phyloP scores from a whole-genome alignment of 805 yeast species.

The Starmerella stellata region DNA sequence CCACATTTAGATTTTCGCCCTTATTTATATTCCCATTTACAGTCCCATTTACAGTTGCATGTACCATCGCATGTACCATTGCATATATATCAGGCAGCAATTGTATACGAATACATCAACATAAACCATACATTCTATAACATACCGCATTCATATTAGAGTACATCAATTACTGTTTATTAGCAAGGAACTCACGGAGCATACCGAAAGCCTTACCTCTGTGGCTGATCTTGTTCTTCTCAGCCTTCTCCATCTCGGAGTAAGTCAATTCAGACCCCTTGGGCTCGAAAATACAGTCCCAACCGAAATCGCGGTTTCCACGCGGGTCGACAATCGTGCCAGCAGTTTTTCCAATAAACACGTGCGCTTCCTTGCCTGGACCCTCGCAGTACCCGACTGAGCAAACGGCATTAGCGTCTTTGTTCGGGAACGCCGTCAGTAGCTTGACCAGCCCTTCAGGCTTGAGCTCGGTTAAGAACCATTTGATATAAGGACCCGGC shows the following conservation, averaged over 20 bases:
- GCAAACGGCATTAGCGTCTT: constrained; percentile 71
- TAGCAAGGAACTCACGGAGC: constrained; percentile 35
- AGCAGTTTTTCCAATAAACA: constrained; percentile 69
- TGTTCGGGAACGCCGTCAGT: constrained; percentile 66
- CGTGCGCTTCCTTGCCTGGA: constrained; percentile 48
- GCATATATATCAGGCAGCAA: no score
- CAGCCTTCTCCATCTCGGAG: constrained; percentile 68
- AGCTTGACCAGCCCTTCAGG: constrained; percentile 57
- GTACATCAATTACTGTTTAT: background rate
- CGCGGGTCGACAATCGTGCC: constrained; percentile 64
- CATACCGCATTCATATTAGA: no score
- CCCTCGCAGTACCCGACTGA: constrained; percentile 84
- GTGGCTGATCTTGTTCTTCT: constrained; percentile 73
- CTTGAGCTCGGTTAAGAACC: constrained; percentile 72
- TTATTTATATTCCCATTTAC: no score
- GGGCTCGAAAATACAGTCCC: constrained; percentile 87
- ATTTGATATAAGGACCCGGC: constrained; percentile 91
- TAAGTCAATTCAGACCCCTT: constrained; percentile 50
- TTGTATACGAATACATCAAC: no score
- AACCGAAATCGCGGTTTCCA: constrained; percentile 76
- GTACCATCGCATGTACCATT: no score
- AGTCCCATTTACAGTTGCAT: no score
- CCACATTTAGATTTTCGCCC: no score
- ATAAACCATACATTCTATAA: no score
- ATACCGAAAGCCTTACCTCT: constrained; percentile 67